A percentile compares a stretch with the other conserved stretches of the same genome.
These are phyloP conservation scores for Moniliella sp. DNA, from an alignment of 1,284 basidiomycete genomes.

Conservation along the genomic window DNA sequence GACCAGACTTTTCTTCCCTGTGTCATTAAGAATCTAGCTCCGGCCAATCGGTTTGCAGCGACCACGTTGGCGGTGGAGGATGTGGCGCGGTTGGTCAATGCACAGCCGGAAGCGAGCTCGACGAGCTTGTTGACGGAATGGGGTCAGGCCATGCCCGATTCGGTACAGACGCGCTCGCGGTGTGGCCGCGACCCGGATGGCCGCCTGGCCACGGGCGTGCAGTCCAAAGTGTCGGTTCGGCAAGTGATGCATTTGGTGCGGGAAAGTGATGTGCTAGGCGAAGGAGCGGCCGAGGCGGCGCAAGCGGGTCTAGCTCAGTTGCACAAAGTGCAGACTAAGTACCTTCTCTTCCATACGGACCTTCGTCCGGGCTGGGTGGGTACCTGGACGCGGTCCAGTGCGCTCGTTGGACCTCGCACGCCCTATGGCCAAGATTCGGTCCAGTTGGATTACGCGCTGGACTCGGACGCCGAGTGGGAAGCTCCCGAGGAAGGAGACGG, in stretches of 20 bases:
- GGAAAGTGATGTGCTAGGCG: constrained; percentile 25
- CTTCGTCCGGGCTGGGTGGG: constrained; percentile 24
- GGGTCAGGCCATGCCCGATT: constrained; percentile 3
- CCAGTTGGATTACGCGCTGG: constrained; percentile 26
- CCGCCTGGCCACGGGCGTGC: too few species aligned
- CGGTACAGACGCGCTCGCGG: background rate
- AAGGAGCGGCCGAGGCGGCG: constrained; percentile 18
- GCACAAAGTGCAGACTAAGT: constrained; percentile 22
- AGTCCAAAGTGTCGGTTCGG: constrained; percentile 19
- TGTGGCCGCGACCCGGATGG: constrained; percentile 16
- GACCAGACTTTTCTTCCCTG: constrained; percentile 23
- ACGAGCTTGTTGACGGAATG: constrained; percentile 13
- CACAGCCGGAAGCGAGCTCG: background rate
- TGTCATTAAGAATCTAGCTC: constrained; percentile 24
- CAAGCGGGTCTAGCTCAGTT: constrained; percentile 11
- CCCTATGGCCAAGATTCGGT: constrained; percentile 28
- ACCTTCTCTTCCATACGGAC: constrained; percentile 23
- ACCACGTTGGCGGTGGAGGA: background rate
- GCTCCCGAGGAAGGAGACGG: constrained; percentile 23
- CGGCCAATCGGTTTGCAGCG: constrained; percentile 11
- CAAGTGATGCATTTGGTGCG: constrained; percentile 26
- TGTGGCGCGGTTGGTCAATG: background rate
- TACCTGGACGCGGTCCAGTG: constrained; percentile 25
- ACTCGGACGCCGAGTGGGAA: constrained; percentile 31
- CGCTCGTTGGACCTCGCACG: constrained; percentile 18